Evolutionary conservation across 179 eudicot species (phyloP).

Genomic region (Dionaea muscipula): DNA sequence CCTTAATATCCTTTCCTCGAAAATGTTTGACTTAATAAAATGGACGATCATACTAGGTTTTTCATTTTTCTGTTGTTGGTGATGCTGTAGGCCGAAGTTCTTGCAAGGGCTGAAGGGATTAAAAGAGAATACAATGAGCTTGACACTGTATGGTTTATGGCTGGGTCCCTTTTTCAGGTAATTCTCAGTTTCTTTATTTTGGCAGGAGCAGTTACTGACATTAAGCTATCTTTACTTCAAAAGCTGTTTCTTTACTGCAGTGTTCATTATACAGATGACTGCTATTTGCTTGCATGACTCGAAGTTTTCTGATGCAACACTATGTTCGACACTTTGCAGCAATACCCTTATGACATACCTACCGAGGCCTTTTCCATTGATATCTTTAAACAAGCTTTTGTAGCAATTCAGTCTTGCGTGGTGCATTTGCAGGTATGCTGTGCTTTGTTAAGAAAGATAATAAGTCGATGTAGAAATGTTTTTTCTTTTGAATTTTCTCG

Average conservation of each 20-base stretch:
- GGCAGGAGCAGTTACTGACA: not conserved
- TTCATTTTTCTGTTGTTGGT: constrained; percentile 6
- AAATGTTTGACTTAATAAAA: not conserved
- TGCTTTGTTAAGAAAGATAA: not conserved
- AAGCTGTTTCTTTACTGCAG: not conserved
- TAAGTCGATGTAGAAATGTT: too few species aligned
- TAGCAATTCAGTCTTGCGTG: constrained; percentile 92
- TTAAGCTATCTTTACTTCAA: not conserved
- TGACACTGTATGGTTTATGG: constrained; percentile 99
- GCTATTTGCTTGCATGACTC: not conserved
- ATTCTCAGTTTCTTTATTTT: not conserved
- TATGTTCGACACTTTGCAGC: constrained; percentile 35
- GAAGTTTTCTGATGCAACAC: not conserved
- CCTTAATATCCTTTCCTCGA: constrained; percentile 1
- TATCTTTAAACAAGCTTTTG: constrained; percentile 98
- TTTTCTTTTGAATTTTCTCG: too few species aligned
- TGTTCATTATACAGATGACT: not conserved
- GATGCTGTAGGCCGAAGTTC: constrained; percentile 59
- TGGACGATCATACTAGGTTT: not conserved
- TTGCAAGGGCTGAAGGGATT: constrained; percentile 76
- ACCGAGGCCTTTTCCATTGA: constrained; percentile 93
- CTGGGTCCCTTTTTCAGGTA: constrained; percentile 97
- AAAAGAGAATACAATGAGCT: constrained; percentile 91
- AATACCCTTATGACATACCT: constrained; percentile 96
- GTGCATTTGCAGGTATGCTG: constrained; percentile 87